Evolutionary conservation across 768 basidiomycete genomes (phyloP), one percentile per base, ranked within the genome.

Genomic region (Mycena kentingensis): DNA sequence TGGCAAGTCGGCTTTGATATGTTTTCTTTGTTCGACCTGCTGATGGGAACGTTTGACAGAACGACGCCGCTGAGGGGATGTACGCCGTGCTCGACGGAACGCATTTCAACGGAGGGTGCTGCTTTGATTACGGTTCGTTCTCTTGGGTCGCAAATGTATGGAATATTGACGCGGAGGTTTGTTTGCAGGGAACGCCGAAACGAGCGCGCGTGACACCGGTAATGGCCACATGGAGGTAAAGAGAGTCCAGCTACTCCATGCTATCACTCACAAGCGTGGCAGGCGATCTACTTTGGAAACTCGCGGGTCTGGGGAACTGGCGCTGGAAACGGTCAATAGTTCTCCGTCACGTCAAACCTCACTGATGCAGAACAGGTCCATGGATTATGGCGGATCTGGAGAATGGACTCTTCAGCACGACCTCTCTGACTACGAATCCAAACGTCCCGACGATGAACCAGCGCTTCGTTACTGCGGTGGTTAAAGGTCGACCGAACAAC

Each of bases 61-160:
- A 39, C 39, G 49, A 49, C 36, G 43, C 54, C 21, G 37, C 36
- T 8, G 49, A 37, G 26, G 49, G 49, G 12, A 29, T 50, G 49
- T 50, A 50, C 29, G 49, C 49, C n/a, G 37, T 50, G n/a, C 11
- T 55, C 42, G 54, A 55, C 29, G 54, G 54, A 25, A 55, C 54
- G 4, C 54, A 55, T 38, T 55, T 37, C 25, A 55, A 55, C 49
- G 49, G 42, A n/a, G 54, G 28, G 12, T 55, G 54, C 48, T 55
- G 54, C 27, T 55, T 55, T 34, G 54, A 55, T 48, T 52, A 57
- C 36, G 55, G 55, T 18, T 52, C n/a, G n/a, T n/a, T n/a, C n/a
- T n/a, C n/a, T n/a, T n/a, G n/a, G n/a, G n/a, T n/a, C n/a, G n/a
- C n/a, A n/a, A n/a, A n/a, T n/a, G n/a, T n/a, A n/a, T n/a, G n/a